phyloP scores from a whole-genome alignment of 2,329 filamentous ascomycete species.

The Lecanicillium sp. region DNA sequence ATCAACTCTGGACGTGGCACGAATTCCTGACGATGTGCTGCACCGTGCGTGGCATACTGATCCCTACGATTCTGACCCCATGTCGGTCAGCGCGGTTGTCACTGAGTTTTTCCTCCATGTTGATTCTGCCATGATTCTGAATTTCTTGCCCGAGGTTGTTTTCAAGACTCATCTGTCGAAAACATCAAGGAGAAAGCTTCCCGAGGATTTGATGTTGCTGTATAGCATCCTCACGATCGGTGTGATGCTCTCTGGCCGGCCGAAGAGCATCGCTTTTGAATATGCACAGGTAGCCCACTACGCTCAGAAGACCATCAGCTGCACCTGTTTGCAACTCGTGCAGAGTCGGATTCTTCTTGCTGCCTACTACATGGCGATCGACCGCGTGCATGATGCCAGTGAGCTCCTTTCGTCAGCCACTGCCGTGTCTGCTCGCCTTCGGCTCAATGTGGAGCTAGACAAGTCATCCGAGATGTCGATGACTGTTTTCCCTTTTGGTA shows the following conservation, averaged over 20 bases:
- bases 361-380: constrained; percentile 58
- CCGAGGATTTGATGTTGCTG: constrained; percentile 41
- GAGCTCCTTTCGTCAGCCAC: constrained; percentile 59
- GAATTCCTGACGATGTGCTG: constrained; percentile 44
- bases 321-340: constrained; percentile 51
- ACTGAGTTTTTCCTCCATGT: constrained; percentile 38
- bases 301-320: constrained; percentile 34
- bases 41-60: constrained; percentile 45
- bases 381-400: constrained; percentile 53
- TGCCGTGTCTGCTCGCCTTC: constrained; percentile 51
- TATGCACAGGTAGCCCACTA: constrained; percentile 50
- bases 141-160: constrained; percentile 35
- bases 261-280: constrained; percentile 31
- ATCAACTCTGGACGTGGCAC: constrained; percentile 34
- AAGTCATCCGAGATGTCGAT: constrained; percentile 35
- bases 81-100: constrained; percentile 33
- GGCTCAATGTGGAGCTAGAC: constrained; percentile 57
- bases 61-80: constrained; percentile 39
- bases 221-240: constrained; percentile 39
- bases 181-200: constrained; percentile 30
- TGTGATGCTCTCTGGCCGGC: constrained; percentile 32
- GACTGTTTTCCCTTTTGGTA: constrained; percentile 47
- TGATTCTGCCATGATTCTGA: constrained; percentile 36
- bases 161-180: constrained; percentile 34
- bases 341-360: constrained; percentile 62